These are phyloP conservation scores for Peziza echinospora DNA, from an alignment of 495 filamentous ascomycete species.

Conservation along the genomic window DNA sequence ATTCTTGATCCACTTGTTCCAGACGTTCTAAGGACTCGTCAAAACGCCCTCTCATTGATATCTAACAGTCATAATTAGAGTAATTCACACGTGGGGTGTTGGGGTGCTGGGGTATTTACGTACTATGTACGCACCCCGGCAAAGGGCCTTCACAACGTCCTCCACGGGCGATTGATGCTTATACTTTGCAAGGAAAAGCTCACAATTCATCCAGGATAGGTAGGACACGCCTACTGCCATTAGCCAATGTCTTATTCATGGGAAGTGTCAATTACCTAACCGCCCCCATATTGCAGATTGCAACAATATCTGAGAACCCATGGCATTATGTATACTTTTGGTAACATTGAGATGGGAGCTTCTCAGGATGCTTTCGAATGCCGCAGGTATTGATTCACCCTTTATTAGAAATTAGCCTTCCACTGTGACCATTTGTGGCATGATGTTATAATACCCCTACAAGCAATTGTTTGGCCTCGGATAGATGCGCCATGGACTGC, in stretches of 20 bases:
- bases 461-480: conserved; percentile 64
- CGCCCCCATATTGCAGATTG: conserved; percentile 52
- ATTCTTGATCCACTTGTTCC: conserved; percentile 41
- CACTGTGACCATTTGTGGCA: not conserved
- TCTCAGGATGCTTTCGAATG: conserved; percentile 57
- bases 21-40: conserved; percentile 45
- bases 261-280: conserved; percentile 33
- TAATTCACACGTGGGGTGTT: too few species aligned
- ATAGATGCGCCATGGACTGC: conserved; percentile 63
- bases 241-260: not conserved
- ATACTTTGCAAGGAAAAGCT: conserved; percentile 61
- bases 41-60: conserved; percentile 44
- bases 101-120: conserved; percentile 3
- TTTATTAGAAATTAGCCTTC: conserved; percentile 17
- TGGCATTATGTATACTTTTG: conserved; percentile 46
- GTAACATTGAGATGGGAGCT: conserved; percentile 63
- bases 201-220: conserved; percentile 44
- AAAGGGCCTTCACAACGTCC: conserved; percentile 50
- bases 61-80: conserved; percentile 20
- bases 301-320: conserved; percentile 51
- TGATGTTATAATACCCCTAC: conserved; percentile 27
- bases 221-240: conserved; percentile 29
- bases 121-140: conserved; percentile 35
- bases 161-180: conserved; percentile 41
- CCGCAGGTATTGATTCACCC: conserved; percentile 60